Base-by-base conservation (phyloP, 176 grass and related monocot species). In the Bolboschoenus planiculmis region DNA sequence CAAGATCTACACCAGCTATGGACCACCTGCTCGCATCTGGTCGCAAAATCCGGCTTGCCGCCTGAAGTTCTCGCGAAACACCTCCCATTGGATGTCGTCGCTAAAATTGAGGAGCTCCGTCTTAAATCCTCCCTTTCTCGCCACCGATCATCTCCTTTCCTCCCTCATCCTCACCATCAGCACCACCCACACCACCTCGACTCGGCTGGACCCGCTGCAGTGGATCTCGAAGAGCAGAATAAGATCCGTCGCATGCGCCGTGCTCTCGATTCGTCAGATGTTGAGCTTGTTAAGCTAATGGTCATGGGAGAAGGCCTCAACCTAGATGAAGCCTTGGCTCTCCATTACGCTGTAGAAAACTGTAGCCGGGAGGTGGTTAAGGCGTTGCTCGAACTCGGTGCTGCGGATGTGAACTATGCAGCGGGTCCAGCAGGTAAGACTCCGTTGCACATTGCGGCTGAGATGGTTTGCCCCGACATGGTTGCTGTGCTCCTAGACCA, bases 401-500 rank as follows among this genome's bases (percentile, higher is more conserved):
- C 97, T 11, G 97, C 93, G 13, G 89, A 99, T 82, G 97, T 99
- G 36, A 99, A 99, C 88, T 92, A 91, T 79, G 87, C 97, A 1
- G 97, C 97, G 0, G 93, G 97, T 0, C 97, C 97, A 0, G 88
- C 97, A 0, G 92, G 97, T 33, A 95, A 93, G 84, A 99, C 97
- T 16, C 97, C 97, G 4, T 89, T 99, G 26, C 97, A 99, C 86
- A 86, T 99, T 13, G 97, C 97, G 0, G 97, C 97, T 16, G 97
- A 99, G 89, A 99, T 99, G 97, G 97, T 99, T 23, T 95, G 93
- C 88, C 97, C 97, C 0, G 97, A 99, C 91, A 99, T 99, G 97
- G 97, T 99, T 0, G 97, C 97, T 42, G 97, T 99, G 67, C 88
- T 99, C 1, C 97, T 99, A 30, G 97, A 99, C 81, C 97, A 99